Percentiles rank a stretch among this genome's conserved stretches.
phyloP scores from a whole-genome alignment of 805 yeast genomes.

The Pichia membranifaciens region DNA sequence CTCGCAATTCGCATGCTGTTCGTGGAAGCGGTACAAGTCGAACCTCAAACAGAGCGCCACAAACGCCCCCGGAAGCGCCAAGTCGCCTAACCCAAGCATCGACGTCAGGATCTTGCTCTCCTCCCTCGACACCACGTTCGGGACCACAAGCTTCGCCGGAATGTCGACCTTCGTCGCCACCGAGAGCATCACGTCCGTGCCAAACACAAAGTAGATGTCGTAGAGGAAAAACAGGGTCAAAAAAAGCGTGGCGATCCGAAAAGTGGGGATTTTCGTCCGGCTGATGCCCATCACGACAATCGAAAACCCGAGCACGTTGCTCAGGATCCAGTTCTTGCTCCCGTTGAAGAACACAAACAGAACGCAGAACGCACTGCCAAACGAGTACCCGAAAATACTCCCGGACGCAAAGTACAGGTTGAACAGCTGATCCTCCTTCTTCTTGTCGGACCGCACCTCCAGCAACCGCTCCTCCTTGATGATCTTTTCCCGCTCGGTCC shows the following conservation, averaged over 20 bases:
- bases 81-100: constrained; percentile 61
- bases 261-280: constrained; percentile 35
- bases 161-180: constrained; percentile 52
- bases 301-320: constrained; percentile 38
- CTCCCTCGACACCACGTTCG: constrained; percentile 27
- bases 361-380: constrained; percentile 16
- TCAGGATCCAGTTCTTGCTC: constrained; percentile 40
- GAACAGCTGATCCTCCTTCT: constrained; percentile 28
- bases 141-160: constrained; percentile 49
- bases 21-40: constrained; percentile 42
- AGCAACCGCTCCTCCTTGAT: constrained; percentile 25
- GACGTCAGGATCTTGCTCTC: constrained; percentile 24
- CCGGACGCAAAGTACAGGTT: constrained; percentile 32
- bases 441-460: constrained; percentile 20
- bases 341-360: constrained; percentile 23
- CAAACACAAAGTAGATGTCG: constrained; percentile 65
- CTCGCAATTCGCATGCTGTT: constrained; percentile 25
- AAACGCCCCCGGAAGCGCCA: constrained; percentile 54
- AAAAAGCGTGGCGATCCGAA: constrained; percentile 41
- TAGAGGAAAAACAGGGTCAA: constrained; percentile 49
- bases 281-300: constrained; percentile 41
- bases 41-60: constrained; percentile 48
- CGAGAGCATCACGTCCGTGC: constrained; percentile 52
- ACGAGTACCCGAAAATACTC: constrained; percentile 23
- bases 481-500: constrained; percentile 27